These are phyloP conservation scores for Clonostachys chloroleuca DNA, from an alignment of 2,329 filamentous ascomycete genomes.

Conservation along the genomic window DNA sequence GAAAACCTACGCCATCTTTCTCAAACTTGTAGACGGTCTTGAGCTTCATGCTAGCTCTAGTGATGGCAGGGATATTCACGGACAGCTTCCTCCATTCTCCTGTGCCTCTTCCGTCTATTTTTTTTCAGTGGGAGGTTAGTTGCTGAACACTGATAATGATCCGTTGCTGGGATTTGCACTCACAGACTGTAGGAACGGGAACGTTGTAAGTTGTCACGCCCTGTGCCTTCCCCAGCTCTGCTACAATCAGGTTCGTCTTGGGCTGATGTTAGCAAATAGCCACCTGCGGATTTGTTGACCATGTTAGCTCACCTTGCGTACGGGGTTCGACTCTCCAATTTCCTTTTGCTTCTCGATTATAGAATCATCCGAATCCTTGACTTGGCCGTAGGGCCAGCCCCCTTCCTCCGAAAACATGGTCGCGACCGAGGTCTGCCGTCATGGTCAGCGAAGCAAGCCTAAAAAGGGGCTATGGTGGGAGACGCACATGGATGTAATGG, in stretches of 20 bases:
- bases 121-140: background rate
- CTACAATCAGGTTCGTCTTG: slow-evolving; percentile 18
- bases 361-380: slow-evolving; percentile 18
- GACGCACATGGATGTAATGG: slow-evolving; percentile 25
- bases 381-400: slow-evolving; percentile 21
- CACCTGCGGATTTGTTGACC: background rate
- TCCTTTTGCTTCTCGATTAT: slow-evolving; percentile 20
- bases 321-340: slow-evolving; percentile 13
- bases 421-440: slow-evolving; percentile 14
- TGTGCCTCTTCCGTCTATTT: slow-evolving; percentile 22
- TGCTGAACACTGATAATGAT: background rate
- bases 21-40: slow-evolving; percentile 24
- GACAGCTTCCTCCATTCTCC: slow-evolving; percentile 25
- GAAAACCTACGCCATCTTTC: slow-evolving; percentile 17
- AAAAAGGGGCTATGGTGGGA: accelerated
- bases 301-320: slow-evolving; percentile 15
- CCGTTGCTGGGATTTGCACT: slow-evolving; percentile 2
- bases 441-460: background rate
- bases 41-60: slow-evolving; percentile 17
- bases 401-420: slow-evolving; percentile 16
- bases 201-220: slow-evolving; percentile 21
- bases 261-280: background rate
- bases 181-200: slow-evolving; percentile 18
- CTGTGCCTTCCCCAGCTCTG: slow-evolving; percentile 16
- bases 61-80: slow-evolving; percentile 19